Conservation (phyloP, 139 green algal species). For the Chlamydomonas incerta region DNA sequence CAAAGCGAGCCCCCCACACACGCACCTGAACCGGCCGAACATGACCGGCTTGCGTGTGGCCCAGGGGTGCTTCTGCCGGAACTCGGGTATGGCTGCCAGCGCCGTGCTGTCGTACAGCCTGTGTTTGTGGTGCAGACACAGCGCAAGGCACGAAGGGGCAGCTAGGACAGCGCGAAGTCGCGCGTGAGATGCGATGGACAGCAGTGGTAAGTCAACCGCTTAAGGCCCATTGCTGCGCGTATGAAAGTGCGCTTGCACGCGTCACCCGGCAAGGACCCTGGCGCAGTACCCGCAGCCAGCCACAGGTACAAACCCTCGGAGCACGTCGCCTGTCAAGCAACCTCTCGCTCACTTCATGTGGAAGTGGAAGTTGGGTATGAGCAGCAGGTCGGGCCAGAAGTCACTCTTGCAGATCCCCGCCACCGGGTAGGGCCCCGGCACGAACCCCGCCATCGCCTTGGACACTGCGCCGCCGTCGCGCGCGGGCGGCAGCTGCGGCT, state of each 20-base stretch:
- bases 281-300: too few relatives aligned
- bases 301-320: too few relatives aligned
- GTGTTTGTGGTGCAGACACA: too few relatives aligned
- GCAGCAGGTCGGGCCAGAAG: conserved; percentile 42
- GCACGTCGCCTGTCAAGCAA: too few relatives aligned
- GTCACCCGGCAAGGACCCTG: too few relatives aligned
- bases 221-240: too few relatives aligned
- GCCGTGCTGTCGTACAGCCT: conserved; percentile 25
- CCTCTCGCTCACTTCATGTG: conserved; percentile 36
- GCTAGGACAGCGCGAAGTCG: too few relatives aligned
- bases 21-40: conserved; percentile 35
- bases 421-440: conserved; percentile 21
- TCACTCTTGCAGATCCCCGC: conserved; percentile 41
- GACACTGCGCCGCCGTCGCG: too few relatives aligned
- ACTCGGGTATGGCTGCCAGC: neutral
- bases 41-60: neutral
- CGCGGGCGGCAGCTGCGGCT: neutral
- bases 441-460: neutral
- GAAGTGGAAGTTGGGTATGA: conserved; percentile 54
- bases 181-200: neutral
- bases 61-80: neutral
- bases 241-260: too few relatives aligned
- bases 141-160: too few relatives aligned
- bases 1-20: too few relatives aligned
- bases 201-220: too few relatives aligned